A percentile compares a stretch with the other conserved stretches of the same genome.
Evolutionary conservation across 441 rosid genomes (phyloP).

Genomic region (Francoa sonchifolia): DNA sequence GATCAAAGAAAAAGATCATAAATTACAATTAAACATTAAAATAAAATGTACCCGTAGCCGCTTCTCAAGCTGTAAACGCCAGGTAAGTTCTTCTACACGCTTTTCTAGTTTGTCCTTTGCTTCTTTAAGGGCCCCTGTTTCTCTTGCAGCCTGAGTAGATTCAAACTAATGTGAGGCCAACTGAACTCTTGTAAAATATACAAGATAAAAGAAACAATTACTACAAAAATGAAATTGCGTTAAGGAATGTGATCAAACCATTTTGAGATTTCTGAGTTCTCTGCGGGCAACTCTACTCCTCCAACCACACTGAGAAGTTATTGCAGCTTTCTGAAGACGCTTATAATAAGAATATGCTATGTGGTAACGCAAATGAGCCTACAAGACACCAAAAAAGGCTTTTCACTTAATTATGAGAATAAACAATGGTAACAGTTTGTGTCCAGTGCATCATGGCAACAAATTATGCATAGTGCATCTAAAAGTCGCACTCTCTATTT

Average conservation of each 20-base stretch:
- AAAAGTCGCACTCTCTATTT: slow-evolving; percentile 8
- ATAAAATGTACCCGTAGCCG: slow-evolving; percentile 67
- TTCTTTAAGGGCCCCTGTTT: slow-evolving; percentile 97
- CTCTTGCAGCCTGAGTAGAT: slow-evolving; percentile 78
- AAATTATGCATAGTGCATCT: slow-evolving; percentile 7
- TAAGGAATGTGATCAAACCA: slow-evolving; percentile 42
- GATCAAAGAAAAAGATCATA: no score
- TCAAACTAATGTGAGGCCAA: slow-evolving; percentile 6
- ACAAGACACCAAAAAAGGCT: slow-evolving; percentile 19
- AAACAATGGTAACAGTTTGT: no score
- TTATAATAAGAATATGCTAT: slow-evolving; percentile 57
- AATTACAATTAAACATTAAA: not conserved
- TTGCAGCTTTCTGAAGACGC: slow-evolving; percentile 76
- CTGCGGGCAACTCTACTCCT: slow-evolving; percentile 87
- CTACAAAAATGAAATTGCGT: slow-evolving; percentile 7
- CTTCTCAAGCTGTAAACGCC: slow-evolving; percentile 96
- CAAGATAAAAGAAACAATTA: slow-evolving; percentile 1
- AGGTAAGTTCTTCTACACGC: slow-evolving; percentile 97
- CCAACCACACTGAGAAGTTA: slow-evolving; percentile 93
- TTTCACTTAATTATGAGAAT: no score
- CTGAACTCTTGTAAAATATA: slow-evolving; percentile 11
- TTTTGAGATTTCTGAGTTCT: slow-evolving; percentile 86
- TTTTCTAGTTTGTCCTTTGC: slow-evolving; percentile 96
- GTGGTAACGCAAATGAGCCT: slow-evolving; percentile 72
- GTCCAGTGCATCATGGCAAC: slow-evolving; percentile 7